Base-by-base conservation (phyloP, 768 basidiomycete species). In the Tulasnella calospora region DNA sequence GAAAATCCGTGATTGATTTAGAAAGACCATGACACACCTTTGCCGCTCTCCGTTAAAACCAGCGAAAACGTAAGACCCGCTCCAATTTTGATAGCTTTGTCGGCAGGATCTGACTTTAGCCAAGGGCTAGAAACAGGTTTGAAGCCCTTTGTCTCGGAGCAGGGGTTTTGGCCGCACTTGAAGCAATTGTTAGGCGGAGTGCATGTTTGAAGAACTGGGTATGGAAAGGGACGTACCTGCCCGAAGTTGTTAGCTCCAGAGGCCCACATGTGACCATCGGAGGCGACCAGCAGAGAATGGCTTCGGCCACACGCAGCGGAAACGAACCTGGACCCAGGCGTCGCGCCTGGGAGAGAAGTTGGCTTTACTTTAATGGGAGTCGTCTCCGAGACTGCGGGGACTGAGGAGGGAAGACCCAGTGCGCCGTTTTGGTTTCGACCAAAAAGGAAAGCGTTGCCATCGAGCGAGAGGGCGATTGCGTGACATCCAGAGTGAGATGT, bases 401-500 rank as follows among this genome's bases (percentile, higher is more conserved):
- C 89, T 79, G 87, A 86, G 36, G 85, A 86, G 19, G 88, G 81
- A 12, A 90, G 85, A n/a, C 93, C 92, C 4, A 95, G 87, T 61
- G 89, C 88, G 78, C 88, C 86, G 78, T 87, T 90, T 55, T 89
- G 90, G 84, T 94, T 95, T 75, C 95, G 90, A 9, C 97, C 97
- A 83, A 96, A 94, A 81, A 98, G 84, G 91, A 94, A 96, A 12
- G 95, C 97, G 51, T 89, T 87, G 9, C 95, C 95, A 74, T 91
- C 88, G 33, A 88, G 81, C 85, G 94, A 93, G 80, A 96, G 83
- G 19, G 87, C 90, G 57, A 95, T 89, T 81, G 89, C 91, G 83
- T 95, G 93, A 82, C 92, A 94, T 9, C 89, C 89, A 13, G 86
- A 88, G 81, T 92, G 93, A 1, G 92, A 92, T 13, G 93, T 88